Conservation (phyloP, 1,139 yeast genomes). For the Yamadazyma jaroonii region DNA sequence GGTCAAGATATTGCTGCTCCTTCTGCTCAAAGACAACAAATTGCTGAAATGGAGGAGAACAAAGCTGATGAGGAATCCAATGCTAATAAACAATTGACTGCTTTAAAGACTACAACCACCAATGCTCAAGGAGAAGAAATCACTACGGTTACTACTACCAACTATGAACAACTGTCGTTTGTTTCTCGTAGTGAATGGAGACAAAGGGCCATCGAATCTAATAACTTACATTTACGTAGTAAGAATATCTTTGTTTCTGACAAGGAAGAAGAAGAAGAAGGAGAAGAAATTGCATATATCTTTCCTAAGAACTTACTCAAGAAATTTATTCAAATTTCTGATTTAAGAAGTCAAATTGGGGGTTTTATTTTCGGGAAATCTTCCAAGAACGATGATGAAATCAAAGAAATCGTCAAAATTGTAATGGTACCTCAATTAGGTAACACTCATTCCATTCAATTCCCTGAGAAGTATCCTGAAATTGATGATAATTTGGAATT, state of each 20-base stretch:
- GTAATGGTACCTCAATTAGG: constrained; percentile 92
- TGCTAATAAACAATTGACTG: constrained; percentile 54
- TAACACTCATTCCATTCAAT: constrained; percentile 58
- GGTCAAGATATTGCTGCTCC: constrained; percentile 96
- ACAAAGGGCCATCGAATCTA: constrained; percentile 75
- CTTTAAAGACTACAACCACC: constrained; percentile 78
- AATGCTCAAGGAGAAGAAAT: constrained; percentile 97
- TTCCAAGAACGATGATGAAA: constrained; percentile 64
- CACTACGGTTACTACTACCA: constrained; percentile 87
- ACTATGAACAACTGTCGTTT: constrained; percentile 82
- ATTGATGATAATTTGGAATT: constrained; percentile 50
- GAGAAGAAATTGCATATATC: constrained; percentile 58
- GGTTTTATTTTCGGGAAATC: constrained; percentile 78
- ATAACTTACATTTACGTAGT: constrained; percentile 68
- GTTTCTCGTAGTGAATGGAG: constrained; percentile 92
- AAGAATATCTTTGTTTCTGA: constrained; percentile 71
- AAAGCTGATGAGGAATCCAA: constrained; percentile 17
- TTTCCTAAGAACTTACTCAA: constrained; percentile 79
- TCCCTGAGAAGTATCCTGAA: constrained; percentile 51
- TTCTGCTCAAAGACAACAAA: constrained; percentile 71
- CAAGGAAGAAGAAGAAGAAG: constrained; percentile 49
- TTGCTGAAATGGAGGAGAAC: constrained; percentile 68
- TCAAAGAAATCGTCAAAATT: constrained; percentile 74
- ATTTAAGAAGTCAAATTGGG: constrained; percentile 77
- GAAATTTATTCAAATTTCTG: constrained; percentile 79